Conservation (phyloP, 352 stramenopile species). For the Aphanomyces stellatus region DNA sequence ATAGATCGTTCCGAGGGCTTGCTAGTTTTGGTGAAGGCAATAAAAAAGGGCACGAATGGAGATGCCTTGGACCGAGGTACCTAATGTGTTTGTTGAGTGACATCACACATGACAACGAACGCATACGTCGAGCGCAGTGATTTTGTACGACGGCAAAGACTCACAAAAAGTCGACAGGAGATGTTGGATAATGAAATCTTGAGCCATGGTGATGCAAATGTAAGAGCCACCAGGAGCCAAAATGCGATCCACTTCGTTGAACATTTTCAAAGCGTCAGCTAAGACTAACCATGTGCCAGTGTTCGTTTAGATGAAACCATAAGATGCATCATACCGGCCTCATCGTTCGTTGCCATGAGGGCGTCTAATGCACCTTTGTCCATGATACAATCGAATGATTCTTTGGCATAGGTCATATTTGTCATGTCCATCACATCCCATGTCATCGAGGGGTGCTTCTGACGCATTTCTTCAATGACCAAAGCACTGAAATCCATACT, state of each 20-base stretch:
- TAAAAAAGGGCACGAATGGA: slow-evolving; percentile 47
- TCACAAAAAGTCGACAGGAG: slow-evolving; percentile 43
- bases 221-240: slow-evolving; percentile 48
- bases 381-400: slow-evolving; percentile 60
- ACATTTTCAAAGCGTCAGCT: slow-evolving; percentile 45
- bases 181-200: slow-evolving; percentile 63
- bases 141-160: slow-evolving; percentile 13
- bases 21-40: slow-evolving; percentile 31
- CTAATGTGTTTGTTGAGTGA: too few relatives aligned
- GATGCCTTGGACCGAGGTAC: slow-evolving; percentile 27
- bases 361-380: slow-evolving; percentile 79
- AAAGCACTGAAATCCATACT: slow-evolving; percentile 68
- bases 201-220: slow-evolving; percentile 72
- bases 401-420: slow-evolving; percentile 37
- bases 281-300: slow-evolving; percentile 18
- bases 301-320: not conserved
- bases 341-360: slow-evolving; percentile 40
- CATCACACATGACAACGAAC: too few relatives aligned
- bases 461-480: slow-evolving; percentile 70
- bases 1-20: slow-evolving; percentile 23
- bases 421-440: slow-evolving; percentile 79
- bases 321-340: not conserved
- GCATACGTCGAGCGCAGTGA: slow-evolving; percentile 7
- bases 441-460: slow-evolving; percentile 44
- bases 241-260: slow-evolving; percentile 54